Evolutionary conservation across 176 grass and related monocot species (phyloP), one percentile per base, ranked within the genome.

Genomic region (Echinochloa phyllopogon): DNA sequence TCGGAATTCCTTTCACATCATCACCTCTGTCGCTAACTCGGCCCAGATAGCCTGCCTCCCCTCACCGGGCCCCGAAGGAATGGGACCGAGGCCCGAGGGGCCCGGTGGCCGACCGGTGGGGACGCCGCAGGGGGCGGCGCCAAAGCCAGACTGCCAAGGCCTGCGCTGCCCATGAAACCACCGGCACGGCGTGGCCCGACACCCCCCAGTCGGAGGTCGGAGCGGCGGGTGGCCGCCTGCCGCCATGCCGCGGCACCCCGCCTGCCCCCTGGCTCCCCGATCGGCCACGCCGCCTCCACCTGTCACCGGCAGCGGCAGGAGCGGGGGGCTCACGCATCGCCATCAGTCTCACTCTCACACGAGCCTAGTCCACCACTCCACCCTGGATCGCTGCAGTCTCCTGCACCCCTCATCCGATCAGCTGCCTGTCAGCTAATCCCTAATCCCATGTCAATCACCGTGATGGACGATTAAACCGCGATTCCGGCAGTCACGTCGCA

Each of bases 101-200:
- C 49, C 14, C 15, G 49, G 49, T 17, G 49, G 29, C 29, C 29
- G 2, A 33, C 29, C 29, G 29, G 29, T 33, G 29, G 29, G 29
- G 29, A 33, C 29, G 2, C 29, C 29, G 1, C 29, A 33, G 17
- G 17, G 56, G 53, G 57, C 76, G 39, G 70, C 57, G 76, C 24
- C 76, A 79, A 20, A 65, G 60, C 76, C 77, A 65, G 63, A 37
- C 10, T 43, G 66, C 80, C 41, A 13, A 10, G 45, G 11, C 55
- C 68, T 20, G 24, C 41, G 55, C 80, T 83, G 72, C 72, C 72
- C 23, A 4, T 21, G 3, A 12, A 77, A 84, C 83, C n/a, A 77
- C 48, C 72, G 72, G 83, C 73, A 85, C 6, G 20, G 71, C 23
- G 62, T 33, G 29, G 29, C 29, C 29, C 29, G 29, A 33, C 29